These are phyloP conservation scores for Pseudoturritis turrita DNA, from an alignment of 345 rosid genomes.

Conservation along the genomic window DNA sequence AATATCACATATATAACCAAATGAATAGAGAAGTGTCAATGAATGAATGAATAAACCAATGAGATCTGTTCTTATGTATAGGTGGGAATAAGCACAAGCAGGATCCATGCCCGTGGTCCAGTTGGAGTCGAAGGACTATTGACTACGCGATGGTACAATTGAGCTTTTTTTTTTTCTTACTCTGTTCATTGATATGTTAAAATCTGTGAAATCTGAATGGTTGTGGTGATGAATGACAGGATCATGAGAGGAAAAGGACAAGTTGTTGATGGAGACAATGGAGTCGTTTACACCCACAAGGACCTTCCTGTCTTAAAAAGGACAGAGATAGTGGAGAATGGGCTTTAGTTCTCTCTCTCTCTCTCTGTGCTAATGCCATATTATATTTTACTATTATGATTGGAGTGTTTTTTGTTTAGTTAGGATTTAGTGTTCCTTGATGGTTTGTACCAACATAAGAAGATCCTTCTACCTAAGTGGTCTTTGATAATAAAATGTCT, in stretches of 20 bases:
- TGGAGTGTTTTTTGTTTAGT: background rate
- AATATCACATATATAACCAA: background rate
- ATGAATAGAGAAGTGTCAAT: background rate
- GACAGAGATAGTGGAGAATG: constrained; percentile 23
- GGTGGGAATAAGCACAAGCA: constrained; percentile 98
- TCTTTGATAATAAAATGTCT: constrained; percentile 22
- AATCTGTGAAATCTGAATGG: background rate
- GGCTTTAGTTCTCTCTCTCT: constrained; percentile 8
- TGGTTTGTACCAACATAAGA: constrained; percentile 14
- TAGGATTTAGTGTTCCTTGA: constrained; percentile 25
- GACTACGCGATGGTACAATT: constrained; percentile 85
- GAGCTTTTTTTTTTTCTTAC: background rate
- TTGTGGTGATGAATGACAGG: constrained; percentile 50
- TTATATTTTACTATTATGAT: background rate
- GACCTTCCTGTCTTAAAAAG: constrained; percentile 37
- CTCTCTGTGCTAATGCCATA: background rate
- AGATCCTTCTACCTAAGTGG: background rate
- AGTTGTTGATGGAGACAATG: constrained; percentile 88
- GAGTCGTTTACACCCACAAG: constrained; percentile 66
- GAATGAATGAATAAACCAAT: background rate
- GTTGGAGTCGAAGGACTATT: constrained; percentile 96
- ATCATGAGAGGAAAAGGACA: constrained; percentile 89
- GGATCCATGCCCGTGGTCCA: constrained; percentile 99
- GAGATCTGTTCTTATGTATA: constrained; percentile 24
- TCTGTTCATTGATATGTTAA: background rate